Percentiles rank a stretch among this genome's conserved stretches.
Evolutionary conservation across 2,329 filamentous ascomycete species (phyloP).

Genomic region (Parastagonospora avenae): DNA sequence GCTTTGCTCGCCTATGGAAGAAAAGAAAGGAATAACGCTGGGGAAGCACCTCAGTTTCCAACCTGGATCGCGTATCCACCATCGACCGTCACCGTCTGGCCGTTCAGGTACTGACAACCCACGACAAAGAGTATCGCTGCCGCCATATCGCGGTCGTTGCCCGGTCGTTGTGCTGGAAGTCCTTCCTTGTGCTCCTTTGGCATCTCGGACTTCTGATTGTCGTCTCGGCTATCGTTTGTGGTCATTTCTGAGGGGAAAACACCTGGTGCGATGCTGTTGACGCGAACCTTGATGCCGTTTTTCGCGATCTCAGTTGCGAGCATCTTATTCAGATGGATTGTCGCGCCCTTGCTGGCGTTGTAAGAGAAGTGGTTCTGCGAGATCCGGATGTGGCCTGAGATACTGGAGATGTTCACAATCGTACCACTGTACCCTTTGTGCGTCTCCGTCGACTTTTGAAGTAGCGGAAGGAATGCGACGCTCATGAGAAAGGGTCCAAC

Average conservation of each 20-base stretch:
- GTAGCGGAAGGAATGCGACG: constrained; percentile 53
- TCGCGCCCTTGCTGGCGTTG: constrained; percentile 57
- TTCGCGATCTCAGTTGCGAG: constrained; percentile 60
- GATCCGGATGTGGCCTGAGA: constrained; percentile 53
- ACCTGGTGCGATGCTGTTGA: constrained; percentile 64
- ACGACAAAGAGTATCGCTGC: constrained; percentile 60
- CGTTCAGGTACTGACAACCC: constrained; percentile 57
- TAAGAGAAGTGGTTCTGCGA: constrained; percentile 56
- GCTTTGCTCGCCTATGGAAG: neutral
- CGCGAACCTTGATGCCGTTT: constrained; percentile 58
- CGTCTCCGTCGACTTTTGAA: constrained; percentile 50
- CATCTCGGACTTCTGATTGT: constrained; percentile 61
- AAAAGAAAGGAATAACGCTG: too few species aligned
- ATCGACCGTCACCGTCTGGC: constrained; percentile 57
- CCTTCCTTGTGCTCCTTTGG: constrained; percentile 59
- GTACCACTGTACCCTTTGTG: constrained; percentile 51
- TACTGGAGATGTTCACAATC: constrained; percentile 55
- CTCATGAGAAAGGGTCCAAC: constrained; percentile 55
- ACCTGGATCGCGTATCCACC: constrained; percentile 56
- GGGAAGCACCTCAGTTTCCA: constrained; percentile 27
- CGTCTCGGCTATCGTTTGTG: constrained; percentile 53
- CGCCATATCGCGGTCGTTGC: constrained; percentile 65
- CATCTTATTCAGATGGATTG: constrained; percentile 62
- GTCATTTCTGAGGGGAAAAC: constrained; percentile 66
- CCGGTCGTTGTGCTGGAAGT: constrained; percentile 58